These are phyloP conservation scores for Turritis glabra DNA, from an alignment of 345 rosid genomes.

Conservation along the genomic window DNA sequence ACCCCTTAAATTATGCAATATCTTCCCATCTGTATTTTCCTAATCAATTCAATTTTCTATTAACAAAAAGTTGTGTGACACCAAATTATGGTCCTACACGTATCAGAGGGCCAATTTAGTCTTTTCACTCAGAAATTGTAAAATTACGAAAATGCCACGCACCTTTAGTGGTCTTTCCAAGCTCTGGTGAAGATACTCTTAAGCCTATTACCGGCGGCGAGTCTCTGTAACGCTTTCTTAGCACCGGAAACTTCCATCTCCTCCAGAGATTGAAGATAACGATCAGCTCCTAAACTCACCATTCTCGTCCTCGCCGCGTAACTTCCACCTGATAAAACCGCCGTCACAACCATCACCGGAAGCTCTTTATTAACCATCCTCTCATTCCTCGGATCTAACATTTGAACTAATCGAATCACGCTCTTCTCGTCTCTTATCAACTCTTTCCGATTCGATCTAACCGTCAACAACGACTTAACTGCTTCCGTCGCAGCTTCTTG, in stretches of 20 bases:
- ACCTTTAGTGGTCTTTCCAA: constrained; percentile 64
- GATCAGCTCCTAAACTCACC: constrained; percentile 59
- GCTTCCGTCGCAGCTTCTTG: constrained; percentile 68
- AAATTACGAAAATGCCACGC: constrained; percentile 9
- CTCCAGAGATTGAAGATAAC: constrained; percentile 52
- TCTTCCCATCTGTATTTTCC: neutral
- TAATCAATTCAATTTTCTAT: neutral
- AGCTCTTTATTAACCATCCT: constrained; percentile 48
- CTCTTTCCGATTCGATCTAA: constrained; percentile 66
- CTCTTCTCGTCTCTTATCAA: constrained; percentile 69
- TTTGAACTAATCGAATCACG: constrained; percentile 60
- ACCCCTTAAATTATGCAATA: constrained; percentile 2
- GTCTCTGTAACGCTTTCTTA: constrained; percentile 62
- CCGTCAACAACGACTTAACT: constrained; percentile 51
- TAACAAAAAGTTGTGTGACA: neutral
- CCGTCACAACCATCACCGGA: constrained; percentile 59
- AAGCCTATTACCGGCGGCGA: constrained; percentile 60
- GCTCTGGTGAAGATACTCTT: constrained; percentile 62
- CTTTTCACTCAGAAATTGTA: neutral
- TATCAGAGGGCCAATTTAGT: neutral
- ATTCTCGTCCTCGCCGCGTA: constrained; percentile 53
- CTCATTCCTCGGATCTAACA: constrained; percentile 72
- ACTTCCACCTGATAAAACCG: constrained; percentile 52
- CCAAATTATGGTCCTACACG: neutral
- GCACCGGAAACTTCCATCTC: constrained; percentile 73